Base-by-base conservation (phyloP, 371 early-diverging fungal species). In the Catenaria anguillulae region DNA sequence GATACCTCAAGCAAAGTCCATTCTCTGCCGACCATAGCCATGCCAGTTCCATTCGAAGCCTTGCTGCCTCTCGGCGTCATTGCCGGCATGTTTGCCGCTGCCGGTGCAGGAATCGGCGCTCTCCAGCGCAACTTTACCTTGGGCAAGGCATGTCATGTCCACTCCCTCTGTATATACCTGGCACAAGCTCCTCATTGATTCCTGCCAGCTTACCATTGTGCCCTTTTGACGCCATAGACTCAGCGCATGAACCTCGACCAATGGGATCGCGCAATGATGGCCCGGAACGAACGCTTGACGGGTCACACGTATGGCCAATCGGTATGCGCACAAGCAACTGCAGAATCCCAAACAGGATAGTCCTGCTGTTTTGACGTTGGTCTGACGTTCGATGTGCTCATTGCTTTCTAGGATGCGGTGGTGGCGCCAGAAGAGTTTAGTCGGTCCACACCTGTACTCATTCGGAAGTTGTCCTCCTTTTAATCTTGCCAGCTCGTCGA, bases 41-140 rank as follows among this genome's bases (percentile, higher is more conserved):
- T 58, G 58, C 58, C 58, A 10, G 58, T 58, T 31, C 58, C 58
- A 12, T 58, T 58, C 58, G 58, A 58, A 23, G 58, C 58, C 58
- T 10, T 58, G 12, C 58, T 58, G 6, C 58, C 58, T 13, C 58
- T 58, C 58, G 58, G 58, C 58, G 36, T 58, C 42, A 58, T 58
- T 23, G 58, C 58, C 24, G 34, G 35, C 26, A 58, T 58, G 58
- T 58, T 58, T 23, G 31, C 34, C 29, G 36, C 21, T 6, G 43
- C 17, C 58, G 58, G 58, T 31, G 43, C 58, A 34, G 43, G 36
- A 10, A 29, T 58, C 35, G 21, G 21, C 36, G 43, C 42, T 34
- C 26, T 58, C 36, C 58, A 58, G 36, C 36, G 58, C 36, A 33
- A 15, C 29, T 33, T 12, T 12, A 58, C 58, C 1, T 26, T 24